Evolutionary conservation across 179 eudicot species (phyloP), one percentile per base, ranked within the genome.

Genomic region (Beta lomatogona): DNA sequence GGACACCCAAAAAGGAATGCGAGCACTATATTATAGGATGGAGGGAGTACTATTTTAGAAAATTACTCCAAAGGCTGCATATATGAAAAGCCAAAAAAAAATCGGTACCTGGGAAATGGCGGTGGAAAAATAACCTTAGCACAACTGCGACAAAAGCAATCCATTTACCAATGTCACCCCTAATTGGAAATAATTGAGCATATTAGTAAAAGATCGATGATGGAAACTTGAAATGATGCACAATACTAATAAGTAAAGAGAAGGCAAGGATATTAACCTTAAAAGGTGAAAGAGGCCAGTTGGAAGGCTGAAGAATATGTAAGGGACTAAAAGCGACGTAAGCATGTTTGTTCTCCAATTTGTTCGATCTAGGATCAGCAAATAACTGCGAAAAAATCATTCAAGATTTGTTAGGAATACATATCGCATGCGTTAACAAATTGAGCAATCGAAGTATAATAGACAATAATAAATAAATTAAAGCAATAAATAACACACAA

Each of bases 81-180:
- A 36, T 36, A 36, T 36, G 3, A 36, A 36, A 36, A 36, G 3
- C 3, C 41, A 25, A 25, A 36, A 36, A 36, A 36, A 36, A 36
- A 1, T 36, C 0, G 4, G 6, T 72, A 91, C 98, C 94, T 83
- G 93, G 93, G 79, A 89, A 91, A 67, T 76, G 89, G 18, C 81
- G 78, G 16, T 91, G 88, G 82, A 92, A 89, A 91, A 95, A 95
- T 25, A 95, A 90, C 79, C 95, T 88, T 25, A 93, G 75, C 36
- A 93, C 86, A 19, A 95, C 93, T 9, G 92, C 91, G 21, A 93
- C 68, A 18, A 95, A 80, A 60, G 95, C 90, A 85, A 95, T 83
- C 98, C 97, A 93, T 85, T 87, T 88, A 8, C 98, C 98, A 5
- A 91, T 60, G 48, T 93, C 95, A 54, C 95, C 98, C 65, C 98